A percentile compares a stretch with the other conserved stretches of the same genome.
phyloP scores from a whole-genome alignment of 2,329 filamentous ascomycete genomes.

The Xylariaceae sp. region DNA sequence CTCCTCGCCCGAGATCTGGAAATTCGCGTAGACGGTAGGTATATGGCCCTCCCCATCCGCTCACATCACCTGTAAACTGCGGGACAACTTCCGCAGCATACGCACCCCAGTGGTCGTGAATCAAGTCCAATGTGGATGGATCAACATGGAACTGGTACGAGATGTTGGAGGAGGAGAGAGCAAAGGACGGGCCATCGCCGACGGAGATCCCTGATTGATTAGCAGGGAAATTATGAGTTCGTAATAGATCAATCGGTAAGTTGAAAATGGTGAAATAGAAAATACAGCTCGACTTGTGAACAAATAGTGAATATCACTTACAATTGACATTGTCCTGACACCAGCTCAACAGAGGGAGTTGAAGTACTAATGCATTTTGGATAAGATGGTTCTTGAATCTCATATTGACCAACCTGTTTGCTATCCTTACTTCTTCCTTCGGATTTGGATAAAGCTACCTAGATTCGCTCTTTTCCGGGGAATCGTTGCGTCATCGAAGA shows the following conservation, averaged over 20 bases:
- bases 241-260: not conserved
- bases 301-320: slow-evolving; percentile 1
- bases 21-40: slow-evolving; percentile 62
- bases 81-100: slow-evolving; percentile 55
- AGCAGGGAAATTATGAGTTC: slow-evolving; percentile 4
- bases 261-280: not conserved
- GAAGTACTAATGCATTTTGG: slow-evolving; percentile 9
- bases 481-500: not conserved
- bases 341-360: slow-evolving; percentile 13
- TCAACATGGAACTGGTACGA: slow-evolving; percentile 69
- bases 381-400: slow-evolving; percentile 9
- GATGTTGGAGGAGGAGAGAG: slow-evolving; percentile 39
- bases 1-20: slow-evolving; percentile 65
- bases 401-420: slow-evolving; percentile 6
- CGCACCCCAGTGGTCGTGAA: slow-evolving; percentile 65
- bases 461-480: not conserved
- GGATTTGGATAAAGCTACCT: not conserved
- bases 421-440: not conserved
- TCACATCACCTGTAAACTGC: slow-evolving; percentile 45
- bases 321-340: slow-evolving; percentile 20
- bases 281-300: not conserved
- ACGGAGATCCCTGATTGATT: slow-evolving; percentile 32
- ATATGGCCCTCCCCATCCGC: slow-evolving; percentile 57
- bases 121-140: slow-evolving; percentile 55
- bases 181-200: slow-evolving; percentile 30